A percentile compares a stretch with the other conserved stretches of the same genome.
phyloP scores from a whole-genome alignment of 257 asterid genomes.

The Orobanche coerulescens region DNA sequence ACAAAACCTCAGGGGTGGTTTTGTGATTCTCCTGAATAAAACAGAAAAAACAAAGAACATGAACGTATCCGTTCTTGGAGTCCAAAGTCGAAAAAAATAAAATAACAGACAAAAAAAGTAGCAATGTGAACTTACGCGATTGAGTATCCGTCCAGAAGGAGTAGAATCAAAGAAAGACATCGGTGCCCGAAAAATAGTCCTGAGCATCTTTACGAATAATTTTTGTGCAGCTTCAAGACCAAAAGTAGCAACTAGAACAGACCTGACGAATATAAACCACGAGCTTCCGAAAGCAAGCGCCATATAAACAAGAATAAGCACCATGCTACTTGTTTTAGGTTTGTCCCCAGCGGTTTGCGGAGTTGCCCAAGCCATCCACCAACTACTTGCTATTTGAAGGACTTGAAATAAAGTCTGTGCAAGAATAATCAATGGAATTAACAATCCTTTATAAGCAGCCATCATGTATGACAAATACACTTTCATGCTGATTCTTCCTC shows the following conservation, averaged over 20 bases:
- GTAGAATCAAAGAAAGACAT: slow-evolving; percentile 94
- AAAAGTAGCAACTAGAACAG: slow-evolving; percentile 88
- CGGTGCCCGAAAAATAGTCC: slow-evolving; percentile 62
- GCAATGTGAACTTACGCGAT: slow-evolving; percentile 42
- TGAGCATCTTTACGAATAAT: slow-evolving; percentile 64
- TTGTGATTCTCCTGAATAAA: too few relatives aligned
- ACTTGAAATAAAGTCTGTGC: slow-evolving; percentile 91
- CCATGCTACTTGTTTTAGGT: slow-evolving; percentile 63
- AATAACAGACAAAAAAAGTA: background rate
- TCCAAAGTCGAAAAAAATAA: background rate
- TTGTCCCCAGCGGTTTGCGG: slow-evolving; percentile 85
- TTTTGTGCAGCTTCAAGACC: slow-evolving; percentile 95
- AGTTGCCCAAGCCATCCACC: slow-evolving; percentile 99
- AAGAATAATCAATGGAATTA: slow-evolving; percentile 76
- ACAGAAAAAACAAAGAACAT: background rate
- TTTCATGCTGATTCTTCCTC: slow-evolving; percentile 96
- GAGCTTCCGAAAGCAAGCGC: slow-evolving; percentile 99
- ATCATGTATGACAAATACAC: slow-evolving; percentile 86
- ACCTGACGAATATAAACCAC: slow-evolving; percentile 82
- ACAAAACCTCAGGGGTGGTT: too few relatives aligned
- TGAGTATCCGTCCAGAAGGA: slow-evolving; percentile 78
- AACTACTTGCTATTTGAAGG: slow-evolving; percentile 96
- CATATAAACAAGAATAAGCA: slow-evolving; percentile 81
- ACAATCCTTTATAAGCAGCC: slow-evolving; percentile 90
- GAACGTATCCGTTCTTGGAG: slow-evolving; percentile 6